Evolutionary conservation across 176 grass and related monocot species (phyloP).

Genomic region (Triticum timopheevii): DNA sequence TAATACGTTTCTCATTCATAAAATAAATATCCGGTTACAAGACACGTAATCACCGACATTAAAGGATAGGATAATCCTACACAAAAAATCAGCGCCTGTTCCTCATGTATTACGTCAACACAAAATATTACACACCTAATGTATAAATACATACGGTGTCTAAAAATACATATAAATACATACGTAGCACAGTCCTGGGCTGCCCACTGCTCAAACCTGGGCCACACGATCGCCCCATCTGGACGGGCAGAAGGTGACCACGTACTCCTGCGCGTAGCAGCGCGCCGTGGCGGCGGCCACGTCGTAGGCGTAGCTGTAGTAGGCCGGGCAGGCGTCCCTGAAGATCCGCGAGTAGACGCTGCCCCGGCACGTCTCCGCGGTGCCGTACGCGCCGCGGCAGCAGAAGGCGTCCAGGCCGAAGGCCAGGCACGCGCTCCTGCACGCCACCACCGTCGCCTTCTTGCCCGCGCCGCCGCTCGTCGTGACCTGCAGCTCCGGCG

Average conservation of each 20-base stretch:
- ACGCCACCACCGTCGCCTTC: constrained; percentile 45
- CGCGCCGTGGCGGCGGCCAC: constrained; percentile 44
- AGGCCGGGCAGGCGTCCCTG: constrained; percentile 71
- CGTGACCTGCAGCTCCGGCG: constrained; percentile 59
- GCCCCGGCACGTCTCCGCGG: constrained; percentile 52
- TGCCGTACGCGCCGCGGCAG: constrained; percentile 71
- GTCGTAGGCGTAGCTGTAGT: constrained; percentile 84
- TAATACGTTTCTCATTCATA: too few relatives aligned
- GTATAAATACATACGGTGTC: too few relatives aligned
- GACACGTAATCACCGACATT: too few relatives aligned
- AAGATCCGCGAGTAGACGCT: constrained; percentile 79
- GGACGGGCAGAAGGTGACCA: constrained; percentile 68
- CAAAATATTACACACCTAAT: too few relatives aligned
- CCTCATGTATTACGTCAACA: too few relatives aligned
- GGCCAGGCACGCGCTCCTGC: constrained; percentile 89
- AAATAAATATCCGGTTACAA: too few relatives aligned
- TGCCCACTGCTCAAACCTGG: constrained; percentile 16
- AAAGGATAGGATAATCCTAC: too few relatives aligned
- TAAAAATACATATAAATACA: too few relatives aligned
- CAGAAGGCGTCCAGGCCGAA: constrained; percentile 75
- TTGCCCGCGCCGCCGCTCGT: background rate
- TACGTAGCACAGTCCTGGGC: too few relatives aligned
- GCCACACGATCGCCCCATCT: constrained; percentile 42
- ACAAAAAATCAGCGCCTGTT: too few relatives aligned
- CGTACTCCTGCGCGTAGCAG: constrained; percentile 65